Evolutionary conservation across 129 eudicot genomes (phyloP).

Genomic region (Lactuca saligna): DNA sequence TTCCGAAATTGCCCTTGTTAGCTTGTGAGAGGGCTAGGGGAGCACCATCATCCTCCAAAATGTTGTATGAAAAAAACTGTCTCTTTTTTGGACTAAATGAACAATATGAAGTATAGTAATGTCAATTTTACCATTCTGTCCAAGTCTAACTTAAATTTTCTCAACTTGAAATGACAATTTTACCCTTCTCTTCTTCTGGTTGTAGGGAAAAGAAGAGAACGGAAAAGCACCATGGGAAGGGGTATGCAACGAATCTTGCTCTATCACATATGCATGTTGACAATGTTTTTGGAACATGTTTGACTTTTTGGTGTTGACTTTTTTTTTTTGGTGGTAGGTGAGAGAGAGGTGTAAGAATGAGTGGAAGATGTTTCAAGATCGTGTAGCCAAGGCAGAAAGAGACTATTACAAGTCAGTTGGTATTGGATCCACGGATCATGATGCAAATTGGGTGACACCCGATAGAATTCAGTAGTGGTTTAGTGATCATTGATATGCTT

Average conservation of each 20-base stretch:
- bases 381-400: constrained; percentile 61
- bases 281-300: not conserved
- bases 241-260: constrained; percentile 42
- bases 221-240: constrained; percentile 73
- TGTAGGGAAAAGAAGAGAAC: constrained; percentile 45
- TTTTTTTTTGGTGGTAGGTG: constrained; percentile 49
- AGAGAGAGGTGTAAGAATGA: constrained; percentile 64
- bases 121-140: not conserved
- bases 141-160: too few relatives aligned
- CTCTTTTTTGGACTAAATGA: not conserved
- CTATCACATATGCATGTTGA: not conserved
- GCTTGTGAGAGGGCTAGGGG: not conserved
- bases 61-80: not conserved
- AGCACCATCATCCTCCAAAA: not conserved
- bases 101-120: too few relatives aligned
- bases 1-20: constrained; percentile 12
- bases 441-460: constrained; percentile 29
- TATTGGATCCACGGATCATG: constrained; percentile 37
- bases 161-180: not conserved
- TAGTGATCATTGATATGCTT: constrained; percentile 6
- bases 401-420: constrained; percentile 50
- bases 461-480: constrained; percentile 26
- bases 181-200: not conserved
- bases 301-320: constrained; percentile 10
- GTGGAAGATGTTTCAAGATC: constrained; percentile 65